Percentiles rank a stretch among this genome's conserved stretches.
Conservation (phyloP, 78 protist genomes). For the Anaeramoeba flamelloides region DNA sequence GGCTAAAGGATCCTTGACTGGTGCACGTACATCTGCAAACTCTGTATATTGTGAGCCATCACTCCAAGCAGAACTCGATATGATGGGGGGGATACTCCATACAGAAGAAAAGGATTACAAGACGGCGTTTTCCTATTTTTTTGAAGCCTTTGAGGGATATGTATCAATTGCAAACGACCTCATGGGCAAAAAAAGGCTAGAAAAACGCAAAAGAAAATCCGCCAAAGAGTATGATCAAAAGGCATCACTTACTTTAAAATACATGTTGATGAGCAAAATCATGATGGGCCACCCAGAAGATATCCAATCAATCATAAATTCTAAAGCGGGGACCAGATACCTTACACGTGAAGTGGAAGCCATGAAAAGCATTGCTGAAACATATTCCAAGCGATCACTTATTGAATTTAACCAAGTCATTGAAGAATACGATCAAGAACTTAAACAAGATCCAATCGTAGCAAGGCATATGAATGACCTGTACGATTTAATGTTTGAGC, state of each 20-base stretch:
- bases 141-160: slow-evolving; percentile 80
- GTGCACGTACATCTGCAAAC: slow-evolving; percentile 89
- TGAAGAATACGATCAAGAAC: slow-evolving; percentile 17
- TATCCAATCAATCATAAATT: slow-evolving; percentile 46
- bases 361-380: slow-evolving; percentile 12
- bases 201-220: no score
- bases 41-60: slow-evolving; percentile 86
- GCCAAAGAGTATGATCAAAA: no score
- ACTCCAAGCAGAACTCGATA: slow-evolving; percentile 73
- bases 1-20: slow-evolving; percentile 53
- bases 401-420: slow-evolving; percentile 28
- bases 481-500: slow-evolving; percentile 70
- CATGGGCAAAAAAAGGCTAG: no score
- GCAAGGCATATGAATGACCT: slow-evolving; percentile 39
- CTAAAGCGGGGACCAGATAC: slow-evolving; percentile 60
- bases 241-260: slow-evolving; percentile 56
- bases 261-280: slow-evolving; percentile 81
- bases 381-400: not conserved
- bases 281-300: slow-evolving; percentile 70
- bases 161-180: not conserved
- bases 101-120: slow-evolving; percentile 91
- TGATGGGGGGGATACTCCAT: slow-evolving; percentile 72
- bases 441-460: slow-evolving; percentile 24
- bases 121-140: slow-evolving; percentile 88
- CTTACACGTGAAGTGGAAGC: slow-evolving; percentile 11